Conservation (phyloP, 192 early-diverging fungal genomes). For the Globomyces pollinis-pini region DNA sequence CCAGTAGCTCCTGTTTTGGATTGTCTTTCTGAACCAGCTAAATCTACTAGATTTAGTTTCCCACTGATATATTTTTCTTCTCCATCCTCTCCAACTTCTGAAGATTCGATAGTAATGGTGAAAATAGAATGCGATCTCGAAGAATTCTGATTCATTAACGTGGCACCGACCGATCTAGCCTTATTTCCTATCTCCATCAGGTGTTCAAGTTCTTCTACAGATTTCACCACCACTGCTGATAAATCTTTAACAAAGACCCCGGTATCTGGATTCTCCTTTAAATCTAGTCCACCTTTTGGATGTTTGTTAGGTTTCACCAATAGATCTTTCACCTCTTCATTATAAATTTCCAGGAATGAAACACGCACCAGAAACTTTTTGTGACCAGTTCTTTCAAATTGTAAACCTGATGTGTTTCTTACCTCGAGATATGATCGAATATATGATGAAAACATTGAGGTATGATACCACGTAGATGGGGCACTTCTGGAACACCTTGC, state of each 20-base stretch:
- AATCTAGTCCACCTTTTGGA: constrained; percentile 35
- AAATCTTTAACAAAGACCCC: constrained; percentile 63
- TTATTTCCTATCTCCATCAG: constrained; percentile 49
- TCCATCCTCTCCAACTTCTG: constrained; percentile 34
- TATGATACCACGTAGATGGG: constrained; percentile 51
- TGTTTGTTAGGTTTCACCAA: constrained; percentile 28
- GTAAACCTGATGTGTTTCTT: no score
- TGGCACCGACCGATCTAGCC: constrained; percentile 51
- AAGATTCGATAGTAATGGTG: constrained; percentile 53
- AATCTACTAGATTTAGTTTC: constrained; percentile 56
- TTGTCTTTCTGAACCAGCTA: constrained; percentile 56
- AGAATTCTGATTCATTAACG: constrained; percentile 55
- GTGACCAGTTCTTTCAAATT: constrained; percentile 29
- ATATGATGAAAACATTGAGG: constrained; percentile 56
- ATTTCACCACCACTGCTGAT: constrained; percentile 44
- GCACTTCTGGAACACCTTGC: constrained; percentile 47
- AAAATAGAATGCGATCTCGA: constrained; percentile 59
- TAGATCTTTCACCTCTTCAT: constrained; percentile 49
- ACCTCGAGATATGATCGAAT: constrained; percentile 51
- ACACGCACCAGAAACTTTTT: constrained; percentile 58
- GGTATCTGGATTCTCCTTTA: constrained; percentile 59
- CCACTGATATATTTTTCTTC: constrained; percentile 49
- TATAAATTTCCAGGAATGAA: constrained; percentile 51
- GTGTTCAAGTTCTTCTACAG: constrained; percentile 48
- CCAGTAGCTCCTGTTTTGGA: constrained; percentile 55